These are phyloP conservation scores for Phoma sp. DNA, from an alignment of 2,329 filamentous ascomycete genomes.

Conservation along the genomic window DNA sequence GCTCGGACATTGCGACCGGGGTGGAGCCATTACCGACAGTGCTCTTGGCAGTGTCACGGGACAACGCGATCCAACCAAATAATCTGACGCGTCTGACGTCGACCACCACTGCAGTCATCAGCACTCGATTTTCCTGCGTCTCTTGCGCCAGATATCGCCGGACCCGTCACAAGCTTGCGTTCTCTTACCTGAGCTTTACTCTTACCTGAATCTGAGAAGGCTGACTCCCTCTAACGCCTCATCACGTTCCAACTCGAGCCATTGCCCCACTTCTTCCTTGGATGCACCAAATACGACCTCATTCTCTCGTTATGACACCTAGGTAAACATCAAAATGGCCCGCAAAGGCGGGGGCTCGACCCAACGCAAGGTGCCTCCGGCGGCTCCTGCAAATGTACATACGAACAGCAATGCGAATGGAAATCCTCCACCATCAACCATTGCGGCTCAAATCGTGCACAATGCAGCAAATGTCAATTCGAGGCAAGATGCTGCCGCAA, in stretches of 20 bases:
- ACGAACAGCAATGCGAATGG: constrained; percentile 25
- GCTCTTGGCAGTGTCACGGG: constrained; percentile 33
- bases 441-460: constrained; percentile 86
- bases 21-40: constrained; percentile 22
- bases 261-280: constrained; percentile 9
- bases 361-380: constrained; percentile 36
- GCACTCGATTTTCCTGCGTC: neutral
- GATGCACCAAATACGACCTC: constrained; percentile 1
- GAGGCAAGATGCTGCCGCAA: constrained; percentile 69
- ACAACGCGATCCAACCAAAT: constrained; percentile 23
- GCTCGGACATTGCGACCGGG: constrained; percentile 6
- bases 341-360: constrained; percentile 49
- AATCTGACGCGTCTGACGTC: constrained; percentile 24
- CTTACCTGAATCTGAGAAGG: neutral
- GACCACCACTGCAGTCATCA: constrained; percentile 11
- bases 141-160: neutral
- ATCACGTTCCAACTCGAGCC: neutral
- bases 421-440: constrained; percentile 71
- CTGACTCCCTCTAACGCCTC: neutral
- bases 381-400: constrained; percentile 28
- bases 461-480: constrained; percentile 73
- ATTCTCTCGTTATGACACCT: constrained; percentile 31
- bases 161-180: neutral
- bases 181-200: neutral
- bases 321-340: constrained; percentile 48